Evolutionary conservation across 768 basidiomycete genomes (phyloP).

Genomic region (Mycena amicta): DNA sequence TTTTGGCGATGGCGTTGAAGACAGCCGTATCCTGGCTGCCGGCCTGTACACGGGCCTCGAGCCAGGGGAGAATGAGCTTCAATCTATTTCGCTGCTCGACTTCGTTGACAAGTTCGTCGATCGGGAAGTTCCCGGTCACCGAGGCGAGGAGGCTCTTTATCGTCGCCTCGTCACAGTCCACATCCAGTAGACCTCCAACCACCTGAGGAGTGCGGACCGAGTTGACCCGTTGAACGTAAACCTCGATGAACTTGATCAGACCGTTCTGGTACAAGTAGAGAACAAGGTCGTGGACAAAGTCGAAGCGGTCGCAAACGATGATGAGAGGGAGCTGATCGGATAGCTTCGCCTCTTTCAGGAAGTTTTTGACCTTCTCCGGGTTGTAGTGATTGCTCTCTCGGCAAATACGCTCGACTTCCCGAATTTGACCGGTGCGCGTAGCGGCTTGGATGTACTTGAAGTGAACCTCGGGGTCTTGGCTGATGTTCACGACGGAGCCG

Average conservation of each 20-base stretch:
- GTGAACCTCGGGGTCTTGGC: slow-evolving; percentile 94
- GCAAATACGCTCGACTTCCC: slow-evolving; percentile 98
- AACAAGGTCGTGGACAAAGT: slow-evolving; percentile 98
- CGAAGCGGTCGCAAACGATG: slow-evolving; percentile 99
- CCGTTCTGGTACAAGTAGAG: slow-evolving; percentile 98
- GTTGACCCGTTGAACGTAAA: slow-evolving; percentile 98
- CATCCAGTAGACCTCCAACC: slow-evolving; percentile 92
- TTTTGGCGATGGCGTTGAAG: slow-evolving; percentile 98
- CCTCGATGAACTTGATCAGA: slow-evolving; percentile 95
- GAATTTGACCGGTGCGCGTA: slow-evolving; percentile 95
- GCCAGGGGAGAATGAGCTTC: slow-evolving; percentile 96
- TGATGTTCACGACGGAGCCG: slow-evolving; percentile 95
- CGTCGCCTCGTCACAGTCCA: slow-evolving; percentile 94
- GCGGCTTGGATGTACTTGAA: slow-evolving; percentile 99
- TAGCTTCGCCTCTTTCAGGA: slow-evolving; percentile 98
- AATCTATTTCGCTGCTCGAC: slow-evolving; percentile 95
- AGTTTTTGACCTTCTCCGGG: slow-evolving; percentile 99
- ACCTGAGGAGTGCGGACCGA: slow-evolving; percentile 97
- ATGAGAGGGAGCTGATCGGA: slow-evolving; percentile 96
- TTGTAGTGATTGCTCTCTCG: slow-evolving; percentile 97
- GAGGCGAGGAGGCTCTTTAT: slow-evolving; percentile 92
- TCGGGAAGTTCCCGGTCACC: slow-evolving; percentile 95
- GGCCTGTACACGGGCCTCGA: slow-evolving; percentile 90
- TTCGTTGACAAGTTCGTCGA: slow-evolving; percentile 96
- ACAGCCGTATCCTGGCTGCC: slow-evolving; percentile 93